Evolutionary conservation across 257 asterid species (phyloP).

Genomic region (Solanum bulbocastanum): DNA sequence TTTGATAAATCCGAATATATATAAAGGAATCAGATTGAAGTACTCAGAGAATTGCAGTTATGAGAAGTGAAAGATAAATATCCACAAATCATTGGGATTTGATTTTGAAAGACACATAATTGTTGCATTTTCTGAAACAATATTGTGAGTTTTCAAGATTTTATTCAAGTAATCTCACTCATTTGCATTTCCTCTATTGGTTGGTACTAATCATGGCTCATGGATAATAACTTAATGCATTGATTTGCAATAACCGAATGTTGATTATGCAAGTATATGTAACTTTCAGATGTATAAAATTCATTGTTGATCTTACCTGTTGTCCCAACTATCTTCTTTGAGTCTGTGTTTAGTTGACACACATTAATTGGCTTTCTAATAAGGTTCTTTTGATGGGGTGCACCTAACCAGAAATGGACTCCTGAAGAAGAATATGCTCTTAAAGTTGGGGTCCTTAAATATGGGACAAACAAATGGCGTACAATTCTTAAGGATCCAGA

Average conservation of each 20-base stretch:
- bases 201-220: not conserved
- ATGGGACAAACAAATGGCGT: slow-evolving; percentile 93
- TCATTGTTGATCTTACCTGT: not conserved
- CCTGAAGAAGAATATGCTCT: slow-evolving; percentile 94
- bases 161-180: not conserved
- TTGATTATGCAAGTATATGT: not conserved
- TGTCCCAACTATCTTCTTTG: not conserved
- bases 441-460: slow-evolving; percentile 85
- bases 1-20: too few species aligned
- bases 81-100: not conserved
- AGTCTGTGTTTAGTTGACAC: not conserved
- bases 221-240: not conserved
- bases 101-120: not conserved
- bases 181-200: not conserved
- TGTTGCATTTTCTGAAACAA: not conserved
- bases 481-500: slow-evolving; percentile 86
- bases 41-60: too few species aligned
- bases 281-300: not conserved
- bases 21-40: too few species aligned
- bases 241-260: not conserved
- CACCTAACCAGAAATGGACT: slow-evolving; percentile 96
- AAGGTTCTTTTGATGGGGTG: slow-evolving; percentile 54
- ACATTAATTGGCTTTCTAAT: not conserved
- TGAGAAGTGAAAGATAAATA: too few species aligned
- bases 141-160: not conserved